phyloP scores from a whole-genome alignment of 345 rosid genomes.

The Ailanthus altissimus region DNA sequence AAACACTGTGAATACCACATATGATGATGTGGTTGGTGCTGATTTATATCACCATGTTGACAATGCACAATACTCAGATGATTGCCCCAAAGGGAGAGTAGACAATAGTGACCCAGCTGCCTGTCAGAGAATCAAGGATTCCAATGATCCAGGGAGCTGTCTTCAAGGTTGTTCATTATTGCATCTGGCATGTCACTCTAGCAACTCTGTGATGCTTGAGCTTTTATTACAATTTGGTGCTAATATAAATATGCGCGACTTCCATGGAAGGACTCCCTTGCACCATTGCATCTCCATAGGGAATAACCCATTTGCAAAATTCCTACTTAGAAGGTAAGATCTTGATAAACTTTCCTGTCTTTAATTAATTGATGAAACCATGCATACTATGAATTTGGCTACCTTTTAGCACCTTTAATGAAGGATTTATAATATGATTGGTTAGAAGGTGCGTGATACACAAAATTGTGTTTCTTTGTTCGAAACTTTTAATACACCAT shows the following conservation, averaged over 20 bases:
- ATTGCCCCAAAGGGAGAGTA: constrained; percentile 21
- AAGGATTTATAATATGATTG: background rate
- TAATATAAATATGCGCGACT: constrained; percentile 62
- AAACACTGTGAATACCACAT: constrained; percentile 55
- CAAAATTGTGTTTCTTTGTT: background rate
- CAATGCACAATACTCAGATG: constrained; percentile 34
- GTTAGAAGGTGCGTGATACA: background rate
- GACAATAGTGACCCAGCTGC: constrained; percentile 47
- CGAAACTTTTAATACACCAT: background rate
- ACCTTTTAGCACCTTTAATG: background rate
- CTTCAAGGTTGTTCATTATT: constrained; percentile 79
- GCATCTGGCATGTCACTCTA: constrained; percentile 75
- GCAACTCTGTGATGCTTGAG: constrained; percentile 64
- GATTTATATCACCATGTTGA: constrained; percentile 42
- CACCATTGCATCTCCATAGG: constrained; percentile 68
- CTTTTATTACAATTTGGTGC: constrained; percentile 84
- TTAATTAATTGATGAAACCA: too few relatives aligned
- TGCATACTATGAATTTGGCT: background rate
- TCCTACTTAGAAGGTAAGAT: constrained; percentile 70
- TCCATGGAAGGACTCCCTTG: constrained; percentile 80
- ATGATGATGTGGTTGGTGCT: constrained; percentile 43
- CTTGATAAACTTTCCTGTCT: background rate
- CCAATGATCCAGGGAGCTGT: constrained; percentile 58
- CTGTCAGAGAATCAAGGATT: constrained; percentile 62
- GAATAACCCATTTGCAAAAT: constrained; percentile 64